A percentile compares a stretch with the other conserved stretches of the same genome.
These are phyloP conservation scores for Pseudisothecium myosuroides DNA, from an alignment of 225 moss, liverwort and hornwort species.

Conservation along the genomic window DNA sequence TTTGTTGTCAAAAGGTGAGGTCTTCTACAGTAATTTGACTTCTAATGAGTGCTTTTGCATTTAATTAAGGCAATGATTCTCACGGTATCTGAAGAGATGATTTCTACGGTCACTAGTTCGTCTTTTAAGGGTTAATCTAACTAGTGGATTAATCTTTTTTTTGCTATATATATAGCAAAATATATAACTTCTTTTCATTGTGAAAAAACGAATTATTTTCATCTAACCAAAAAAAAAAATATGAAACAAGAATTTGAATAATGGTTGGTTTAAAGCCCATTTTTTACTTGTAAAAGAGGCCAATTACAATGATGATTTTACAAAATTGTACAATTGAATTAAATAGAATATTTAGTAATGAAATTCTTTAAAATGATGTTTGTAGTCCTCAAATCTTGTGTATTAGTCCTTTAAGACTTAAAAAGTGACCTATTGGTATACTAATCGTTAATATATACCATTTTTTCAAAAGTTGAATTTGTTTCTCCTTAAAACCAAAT, in stretches of 20 bases:
- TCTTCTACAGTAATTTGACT: too few species aligned
- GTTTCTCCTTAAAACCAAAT: background rate
- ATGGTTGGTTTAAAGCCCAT: background rate
- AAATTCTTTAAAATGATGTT: background rate
- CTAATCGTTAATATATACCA: background rate
- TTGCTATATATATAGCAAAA: background rate
- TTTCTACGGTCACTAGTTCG: too few species aligned
- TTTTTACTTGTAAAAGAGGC: too few species aligned
- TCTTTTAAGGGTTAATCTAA: too few species aligned
- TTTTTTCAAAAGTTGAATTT: background rate
- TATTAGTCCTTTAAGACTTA: background rate
- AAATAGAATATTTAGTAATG: background rate
- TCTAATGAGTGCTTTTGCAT: too few species aligned
- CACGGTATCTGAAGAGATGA: too few species aligned
- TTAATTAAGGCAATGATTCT: too few species aligned
- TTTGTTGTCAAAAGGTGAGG: too few species aligned
- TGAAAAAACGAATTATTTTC: background rate
- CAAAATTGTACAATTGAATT: background rate
- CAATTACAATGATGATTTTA: background rate
- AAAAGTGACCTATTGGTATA: background rate
- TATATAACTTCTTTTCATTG: background rate
- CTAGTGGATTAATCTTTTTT: background rate
- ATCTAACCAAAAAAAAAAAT: rapidly evolving
- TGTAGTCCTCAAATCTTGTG: background rate
- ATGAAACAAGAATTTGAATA: background rate